A percentile compares a stretch with the other conserved stretches of the same genome.
These are phyloP conservation scores for Wickerhamiella qilinensis DNA, from an alignment of 805 yeast species.

Conservation along the genomic window DNA sequence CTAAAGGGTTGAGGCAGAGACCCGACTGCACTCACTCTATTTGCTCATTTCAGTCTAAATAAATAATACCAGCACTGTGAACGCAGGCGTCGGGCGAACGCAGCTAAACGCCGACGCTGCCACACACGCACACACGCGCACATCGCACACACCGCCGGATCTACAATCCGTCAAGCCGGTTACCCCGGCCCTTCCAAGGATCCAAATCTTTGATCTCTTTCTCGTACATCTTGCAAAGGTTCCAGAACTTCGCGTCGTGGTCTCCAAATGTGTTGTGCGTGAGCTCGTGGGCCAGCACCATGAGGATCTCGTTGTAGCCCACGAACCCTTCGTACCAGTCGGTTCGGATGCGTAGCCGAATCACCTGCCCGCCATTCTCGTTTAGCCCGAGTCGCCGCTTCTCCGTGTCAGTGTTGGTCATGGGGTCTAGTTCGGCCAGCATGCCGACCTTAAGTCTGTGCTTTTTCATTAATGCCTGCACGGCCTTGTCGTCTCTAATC, in stretches of 20 bases:
- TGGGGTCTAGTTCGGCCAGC: slow-evolving; percentile 25
- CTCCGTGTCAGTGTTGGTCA: slow-evolving; percentile 20
- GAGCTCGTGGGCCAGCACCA: slow-evolving; percentile 25
- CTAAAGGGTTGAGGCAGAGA: no score
- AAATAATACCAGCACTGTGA: no score
- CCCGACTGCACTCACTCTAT: no score
- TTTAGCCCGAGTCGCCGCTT: slow-evolving; percentile 22
- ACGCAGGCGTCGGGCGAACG: no score
- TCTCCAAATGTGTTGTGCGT: slow-evolving; percentile 24
- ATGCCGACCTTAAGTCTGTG: slow-evolving; percentile 23
- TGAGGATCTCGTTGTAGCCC: slow-evolving; percentile 20
- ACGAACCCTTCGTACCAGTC: slow-evolving; percentile 25
- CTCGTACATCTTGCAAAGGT: slow-evolving; percentile 20
- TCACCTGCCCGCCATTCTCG: slow-evolving; percentile 21
- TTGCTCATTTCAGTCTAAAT: no score
- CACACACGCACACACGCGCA: no score
- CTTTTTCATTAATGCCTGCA: slow-evolving; percentile 22
- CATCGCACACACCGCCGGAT: no score
- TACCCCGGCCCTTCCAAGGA: slow-evolving; percentile 4
- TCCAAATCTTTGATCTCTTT: slow-evolving; percentile 17
- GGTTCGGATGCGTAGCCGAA: slow-evolving; percentile 24
- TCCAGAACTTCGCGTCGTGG: slow-evolving; percentile 24
- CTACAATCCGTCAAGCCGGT: neutral
- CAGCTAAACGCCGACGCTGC: no score
- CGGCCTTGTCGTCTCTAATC: slow-evolving; percentile 22